phyloP scores from a whole-genome alignment of 345 rosid species.

The Balakata baccata region DNA sequence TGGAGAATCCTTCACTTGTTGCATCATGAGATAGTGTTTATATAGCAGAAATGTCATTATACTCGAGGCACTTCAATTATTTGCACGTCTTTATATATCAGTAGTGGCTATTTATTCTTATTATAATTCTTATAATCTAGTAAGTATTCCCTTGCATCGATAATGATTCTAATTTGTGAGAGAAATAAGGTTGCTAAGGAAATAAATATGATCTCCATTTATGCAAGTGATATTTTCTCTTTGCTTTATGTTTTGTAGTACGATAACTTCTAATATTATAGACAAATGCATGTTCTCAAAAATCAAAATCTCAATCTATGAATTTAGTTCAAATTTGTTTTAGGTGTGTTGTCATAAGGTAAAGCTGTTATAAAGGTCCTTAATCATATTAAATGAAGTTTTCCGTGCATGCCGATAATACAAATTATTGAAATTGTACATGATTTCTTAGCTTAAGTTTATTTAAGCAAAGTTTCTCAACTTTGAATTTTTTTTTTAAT shows the following conservation, averaged over 20 bases:
- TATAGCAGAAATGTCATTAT: neutral
- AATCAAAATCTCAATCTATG: neutral
- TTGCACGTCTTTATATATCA: neutral
- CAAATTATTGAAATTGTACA: too few species aligned
- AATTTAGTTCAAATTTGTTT: neutral
- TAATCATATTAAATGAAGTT: neutral
- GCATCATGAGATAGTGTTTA: neutral
- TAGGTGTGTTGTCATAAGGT: neutral
- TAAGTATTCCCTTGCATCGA: neutral
- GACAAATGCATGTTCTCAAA: neutral
- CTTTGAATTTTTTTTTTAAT: too few species aligned
- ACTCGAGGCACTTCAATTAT: neutral
- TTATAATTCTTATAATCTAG: neutral
- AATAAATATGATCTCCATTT: constrained; percentile 61
- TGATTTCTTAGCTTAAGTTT: too few species aligned
- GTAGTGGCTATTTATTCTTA: neutral
- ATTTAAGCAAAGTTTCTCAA: too few species aligned
- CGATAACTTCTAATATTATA: neutral
- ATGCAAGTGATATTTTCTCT: constrained; percentile 49
- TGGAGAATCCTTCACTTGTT: neutral
- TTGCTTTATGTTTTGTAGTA: neutral
- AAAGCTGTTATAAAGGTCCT: neutral
- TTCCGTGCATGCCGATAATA: too few species aligned
- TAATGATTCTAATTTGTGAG: neutral
- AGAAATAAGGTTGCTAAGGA: constrained; percentile 73